Base-by-base conservation (phyloP, 1,284 basidiomycete species). In the Veloporphyrellus conicus region DNA sequence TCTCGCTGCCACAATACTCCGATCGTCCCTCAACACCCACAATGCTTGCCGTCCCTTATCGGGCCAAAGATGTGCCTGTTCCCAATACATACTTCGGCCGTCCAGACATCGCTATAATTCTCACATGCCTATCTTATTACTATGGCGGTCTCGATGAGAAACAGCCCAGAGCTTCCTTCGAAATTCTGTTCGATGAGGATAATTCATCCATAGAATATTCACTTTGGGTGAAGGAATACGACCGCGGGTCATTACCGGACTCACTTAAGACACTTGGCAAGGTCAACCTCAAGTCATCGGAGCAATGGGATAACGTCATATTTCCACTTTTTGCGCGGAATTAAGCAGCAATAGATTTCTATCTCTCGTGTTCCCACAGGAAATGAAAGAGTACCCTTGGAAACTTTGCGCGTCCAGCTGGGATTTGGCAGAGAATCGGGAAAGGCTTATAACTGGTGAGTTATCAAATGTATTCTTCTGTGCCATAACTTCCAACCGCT, bases 51-150 rank as follows among this genome's bases (percentile, higher is more conserved):
- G 29, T 31, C 29, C 29, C 29, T 5, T 31, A 31, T 31, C 29
- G 29, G 15, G 29, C 29, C 29, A 31, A 31, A 15, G 60, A 78
- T 50, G 63, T 70, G 3, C 76, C 76, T 0, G 62, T 71, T 18
- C 43, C 61, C 11, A 31, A 12, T 2, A 15, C 29, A 15, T 5
- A 31, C 5, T 31, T 31, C 14, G 29, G 29, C 5, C 29, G 78
- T 57, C 75, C 76, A 1, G 76, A 78, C 29, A 66, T 78, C 16
- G 66, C 69, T 0, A 59, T 77, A 40, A 48, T 63, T 8, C 61
- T 78, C 20, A 78, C 77, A 0, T 77, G 70, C 48, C 62, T 78
- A n/a, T 68, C 66, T 7, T 78, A 78, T 48, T 78, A 78, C 42
- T 76, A 77, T 39, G 58, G 58, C 6, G 77, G 77, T 10, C 64